Conservation (phyloP, 139 green algal species). For the Chlorella vulgaris region DNA sequence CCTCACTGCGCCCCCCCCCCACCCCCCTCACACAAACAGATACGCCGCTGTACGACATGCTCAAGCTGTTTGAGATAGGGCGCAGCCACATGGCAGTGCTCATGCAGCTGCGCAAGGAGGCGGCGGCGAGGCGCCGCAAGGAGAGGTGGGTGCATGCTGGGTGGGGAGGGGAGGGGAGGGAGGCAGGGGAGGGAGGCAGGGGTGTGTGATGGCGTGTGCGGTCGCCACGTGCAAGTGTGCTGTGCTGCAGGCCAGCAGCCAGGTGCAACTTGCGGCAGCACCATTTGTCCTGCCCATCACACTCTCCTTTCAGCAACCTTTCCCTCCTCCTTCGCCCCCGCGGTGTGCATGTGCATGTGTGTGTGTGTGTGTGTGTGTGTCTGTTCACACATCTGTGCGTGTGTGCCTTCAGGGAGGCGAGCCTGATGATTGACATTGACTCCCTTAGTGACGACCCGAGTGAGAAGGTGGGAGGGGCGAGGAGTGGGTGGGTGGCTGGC, state of each 20-base stretch:
- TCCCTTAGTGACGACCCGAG: conserved; percentile 24
- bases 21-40: conserved; percentile 20
- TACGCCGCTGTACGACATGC: conserved; percentile 86
- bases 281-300: too few species aligned
- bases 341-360: neutral
- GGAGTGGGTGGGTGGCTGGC: neutral
- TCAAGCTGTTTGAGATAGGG: conserved; percentile 91
- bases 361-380: neutral
- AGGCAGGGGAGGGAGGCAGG: too few species aligned
- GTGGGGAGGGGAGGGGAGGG: neutral
- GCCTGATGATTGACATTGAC: conserved; percentile 1
- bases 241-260: too few species aligned
- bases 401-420: conserved; percentile 13
- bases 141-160: neutral
- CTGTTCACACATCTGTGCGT: neutral
- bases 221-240: too few species aligned
- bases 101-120: conserved; percentile 47
- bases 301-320: too few species aligned
- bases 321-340: too few species aligned
- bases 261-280: too few species aligned
- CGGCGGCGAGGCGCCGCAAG: conserved; percentile 8
- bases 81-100: conserved; percentile 90
- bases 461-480: neutral
- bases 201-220: neutral
- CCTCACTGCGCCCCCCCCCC: neutral